Percentiles rank a stretch among this genome's conserved stretches.
Evolutionary conservation across 2,329 filamentous ascomycete species (phyloP).

Genomic region (Colletotrichum tropicicola): DNA sequence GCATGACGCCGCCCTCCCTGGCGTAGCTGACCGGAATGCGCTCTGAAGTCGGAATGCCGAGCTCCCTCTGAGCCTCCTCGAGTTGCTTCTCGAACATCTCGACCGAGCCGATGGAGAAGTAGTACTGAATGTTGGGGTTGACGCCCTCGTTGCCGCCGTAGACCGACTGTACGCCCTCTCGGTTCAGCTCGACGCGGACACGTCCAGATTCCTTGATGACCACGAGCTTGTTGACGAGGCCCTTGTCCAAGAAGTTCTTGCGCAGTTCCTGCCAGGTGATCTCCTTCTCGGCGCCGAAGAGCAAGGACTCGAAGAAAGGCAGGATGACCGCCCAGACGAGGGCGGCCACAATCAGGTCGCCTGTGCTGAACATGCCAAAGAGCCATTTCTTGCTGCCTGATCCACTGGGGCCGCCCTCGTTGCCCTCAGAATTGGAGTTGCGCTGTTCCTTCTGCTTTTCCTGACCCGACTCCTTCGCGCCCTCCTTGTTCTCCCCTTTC

Average conservation of each 20-base stretch:
- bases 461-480: constrained; percentile 26
- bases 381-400: constrained; percentile 33
- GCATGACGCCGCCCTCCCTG: constrained; percentile 77
- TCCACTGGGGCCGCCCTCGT: constrained; percentile 18
- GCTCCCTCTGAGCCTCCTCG: constrained; percentile 86
- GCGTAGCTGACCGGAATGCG: constrained; percentile 93
- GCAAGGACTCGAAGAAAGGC: constrained; percentile 51
- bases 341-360: constrained; percentile 56
- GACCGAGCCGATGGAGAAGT: constrained; percentile 94
- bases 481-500: constrained; percentile 24
- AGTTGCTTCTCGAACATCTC: constrained; percentile 91
- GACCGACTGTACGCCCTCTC: constrained; percentile 74
- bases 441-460: constrained; percentile 30
- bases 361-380: constrained; percentile 31
- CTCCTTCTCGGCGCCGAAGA: constrained; percentile 63
- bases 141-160: constrained; percentile 78
- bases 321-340: constrained; percentile 55
- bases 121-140: constrained; percentile 79
- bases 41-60: constrained; percentile 86
- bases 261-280: constrained; percentile 99
- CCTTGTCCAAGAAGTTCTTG: constrained; percentile 94
- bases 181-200: constrained; percentile 83
- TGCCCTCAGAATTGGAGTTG: constrained; percentile 18
- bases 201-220: constrained; percentile 71
- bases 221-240: constrained; percentile 91